Base-by-base conservation (phyloP, 805 yeast genomes). In the Saccharomycopsis schoenii region DNA sequence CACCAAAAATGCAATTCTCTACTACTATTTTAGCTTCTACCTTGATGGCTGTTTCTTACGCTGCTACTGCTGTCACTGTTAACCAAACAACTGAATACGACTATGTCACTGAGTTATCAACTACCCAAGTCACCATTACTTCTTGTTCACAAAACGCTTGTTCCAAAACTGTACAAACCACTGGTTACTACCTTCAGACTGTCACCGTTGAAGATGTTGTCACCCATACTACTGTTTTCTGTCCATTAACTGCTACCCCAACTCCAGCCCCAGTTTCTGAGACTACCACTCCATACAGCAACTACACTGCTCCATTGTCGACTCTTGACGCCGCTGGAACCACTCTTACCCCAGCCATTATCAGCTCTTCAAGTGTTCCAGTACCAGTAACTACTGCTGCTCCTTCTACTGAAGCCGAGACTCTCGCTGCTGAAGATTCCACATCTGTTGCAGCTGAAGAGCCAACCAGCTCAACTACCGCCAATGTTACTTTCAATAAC, bases 211-310 rank as follows among this genome's bases (percentile, higher is more conserved):
- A 37, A 17, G 60, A 57, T 34, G 59, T 63, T 15, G 60, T 61
- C 39, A 63, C 64, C 14, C 62, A 61, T 51, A 58, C 64, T 41
- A 63, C 65, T 9, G 55, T 59, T 21, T 63, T 47, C 62, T 63
- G 65, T 47, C 65, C 65, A 42, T 58, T 63, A 37, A 59, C 65
- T 17, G 65, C 55, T 2, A 39, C 55, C 17, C 9, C 34, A 29
- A 39, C 55, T 17, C 9, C 34, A 29, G 34, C 40, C 17, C 39
- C 43, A 19, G 36, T 51, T 21, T 6, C 51, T 17, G 34, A 40
- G 12, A 11, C 60, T 14, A 21, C 52, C n/a, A 47, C 52, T 47
- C 52, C 52, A 21, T 47, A 47, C 52, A 47, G 34, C 55, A 17
- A 43, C 15, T 40, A 40, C 41, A 59, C 43, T 17, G 21, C 47